phyloP scores from a whole-genome alignment of 768 basidiomycete genomes.

The Termitomyces sp. region DNA sequence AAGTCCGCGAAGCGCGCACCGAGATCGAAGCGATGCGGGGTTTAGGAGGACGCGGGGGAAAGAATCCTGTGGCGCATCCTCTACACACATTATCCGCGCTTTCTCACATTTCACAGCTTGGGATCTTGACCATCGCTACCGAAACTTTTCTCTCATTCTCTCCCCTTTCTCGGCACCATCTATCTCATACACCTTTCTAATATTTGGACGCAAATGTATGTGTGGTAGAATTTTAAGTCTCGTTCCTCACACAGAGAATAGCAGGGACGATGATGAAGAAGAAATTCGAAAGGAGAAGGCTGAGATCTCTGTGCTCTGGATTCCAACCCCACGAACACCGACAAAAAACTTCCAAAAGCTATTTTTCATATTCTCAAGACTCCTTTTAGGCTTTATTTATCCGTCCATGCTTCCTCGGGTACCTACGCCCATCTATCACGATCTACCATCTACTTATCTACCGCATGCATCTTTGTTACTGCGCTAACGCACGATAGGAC shows the following conservation, averaged over 20 bases:
- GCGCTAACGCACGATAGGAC: not conserved
- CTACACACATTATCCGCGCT: not conserved
- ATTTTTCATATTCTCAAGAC: not conserved
- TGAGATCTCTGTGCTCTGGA: not conserved
- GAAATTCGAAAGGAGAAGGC: not conserved
- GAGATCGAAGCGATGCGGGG: not conserved
- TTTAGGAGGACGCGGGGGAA: not conserved
- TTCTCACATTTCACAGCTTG: not conserved
- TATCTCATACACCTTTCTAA: too few species aligned
- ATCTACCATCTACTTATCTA: too few species aligned
- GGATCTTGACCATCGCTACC: not conserved
- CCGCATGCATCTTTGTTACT: not conserved
- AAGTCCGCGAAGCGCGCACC: not conserved
- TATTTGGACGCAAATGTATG: too few species aligned
- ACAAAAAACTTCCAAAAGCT: not conserved
- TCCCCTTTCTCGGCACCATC: too few species aligned
- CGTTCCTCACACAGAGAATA: not conserved
- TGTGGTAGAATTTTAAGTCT: not conserved
- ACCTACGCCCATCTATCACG: too few species aligned
- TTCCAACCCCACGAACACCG: not conserved
- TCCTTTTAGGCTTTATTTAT: not conserved
- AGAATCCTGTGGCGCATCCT: not conserved
- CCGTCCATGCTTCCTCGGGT: not conserved
- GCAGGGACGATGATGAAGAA: not conserved
- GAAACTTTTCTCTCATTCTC: not conserved